These are phyloP conservation scores for Jatropha podagrica DNA, from an alignment of 441 rosid genomes.

Conservation along the genomic window DNA sequence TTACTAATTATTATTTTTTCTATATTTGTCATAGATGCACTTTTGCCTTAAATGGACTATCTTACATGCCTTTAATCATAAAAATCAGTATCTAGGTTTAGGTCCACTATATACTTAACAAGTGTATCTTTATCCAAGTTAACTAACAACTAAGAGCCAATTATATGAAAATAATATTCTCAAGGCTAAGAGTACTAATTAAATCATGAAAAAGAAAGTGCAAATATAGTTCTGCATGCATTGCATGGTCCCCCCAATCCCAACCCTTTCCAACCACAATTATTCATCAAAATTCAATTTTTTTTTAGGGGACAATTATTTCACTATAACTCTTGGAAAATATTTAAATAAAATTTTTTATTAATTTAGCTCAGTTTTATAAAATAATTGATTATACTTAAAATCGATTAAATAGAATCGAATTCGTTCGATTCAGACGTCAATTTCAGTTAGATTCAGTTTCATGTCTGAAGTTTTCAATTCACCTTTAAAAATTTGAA, in stretches of 20 bases:
- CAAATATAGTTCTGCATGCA: not conserved
- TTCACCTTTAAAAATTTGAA: no score
- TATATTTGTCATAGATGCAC: not conserved
- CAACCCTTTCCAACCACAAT: not conserved
- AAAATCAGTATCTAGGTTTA: not conserved
- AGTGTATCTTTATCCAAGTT: not conserved
- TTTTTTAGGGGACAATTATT: not conserved
- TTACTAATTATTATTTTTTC: not conserved
- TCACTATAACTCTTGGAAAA: no score
- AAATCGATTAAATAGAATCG: no score
- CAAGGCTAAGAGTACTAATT: not conserved
- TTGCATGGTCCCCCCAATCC: not conserved
- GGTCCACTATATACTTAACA: not conserved
- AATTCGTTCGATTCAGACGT: no score
- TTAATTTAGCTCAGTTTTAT: no score
- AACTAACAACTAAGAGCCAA: not conserved
- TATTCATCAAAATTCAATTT: not conserved
- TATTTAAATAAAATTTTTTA: no score
- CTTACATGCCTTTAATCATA: not conserved
- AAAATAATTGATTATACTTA: no score
- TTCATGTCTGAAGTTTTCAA: no score
- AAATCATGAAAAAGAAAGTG: not conserved
- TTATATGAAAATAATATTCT: not conserved
- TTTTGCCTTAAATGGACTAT: not conserved
- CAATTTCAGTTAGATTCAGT: no score